Percentiles rank a stretch among this genome's conserved stretches.
Evolutionary conservation across 2,329 filamentous ascomycete species (phyloP).

Genomic region (Cercospora sojina): DNA sequence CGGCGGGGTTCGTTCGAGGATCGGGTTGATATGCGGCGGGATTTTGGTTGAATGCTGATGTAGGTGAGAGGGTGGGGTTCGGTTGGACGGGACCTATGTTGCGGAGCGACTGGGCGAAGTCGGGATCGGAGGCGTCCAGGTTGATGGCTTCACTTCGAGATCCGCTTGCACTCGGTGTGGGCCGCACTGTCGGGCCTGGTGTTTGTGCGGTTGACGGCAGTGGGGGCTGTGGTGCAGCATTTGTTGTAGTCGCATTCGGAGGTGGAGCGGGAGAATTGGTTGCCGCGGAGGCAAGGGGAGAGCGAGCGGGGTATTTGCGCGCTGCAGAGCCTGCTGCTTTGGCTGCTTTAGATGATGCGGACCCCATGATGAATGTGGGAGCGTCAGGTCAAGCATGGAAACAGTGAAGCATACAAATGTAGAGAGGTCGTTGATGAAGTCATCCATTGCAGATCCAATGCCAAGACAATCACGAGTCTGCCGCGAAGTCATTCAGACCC

Average conservation of each 20-base stretch:
- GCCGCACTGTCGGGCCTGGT: constrained; percentile 45
- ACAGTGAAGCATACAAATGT: neutral
- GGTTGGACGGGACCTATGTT: constrained; percentile 59
- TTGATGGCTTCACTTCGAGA: constrained; percentile 53
- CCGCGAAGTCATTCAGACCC: neutral
- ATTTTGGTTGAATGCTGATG: constrained; percentile 51
- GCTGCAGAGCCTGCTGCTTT: constrained; percentile 51
- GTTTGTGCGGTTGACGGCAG: constrained; percentile 32
- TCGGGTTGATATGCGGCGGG: constrained; percentile 38
- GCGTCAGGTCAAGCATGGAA: neutral
- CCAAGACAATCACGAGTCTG: constrained; percentile 4
- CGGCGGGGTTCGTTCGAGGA: constrained; percentile 53
- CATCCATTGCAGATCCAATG: neutral
- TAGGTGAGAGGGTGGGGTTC: constrained; percentile 56
- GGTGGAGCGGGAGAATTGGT: constrained; percentile 27
- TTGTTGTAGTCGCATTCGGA: constrained; percentile 30
- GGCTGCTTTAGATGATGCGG: constrained; percentile 57
- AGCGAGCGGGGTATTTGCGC: constrained; percentile 57
- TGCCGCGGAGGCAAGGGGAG: constrained; percentile 29
- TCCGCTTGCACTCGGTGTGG: constrained; percentile 41
- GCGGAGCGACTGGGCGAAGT: constrained; percentile 78
- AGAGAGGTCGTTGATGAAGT: constrained; percentile 5
- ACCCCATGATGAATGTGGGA: constrained; percentile 49
- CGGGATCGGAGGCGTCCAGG: constrained; percentile 60
- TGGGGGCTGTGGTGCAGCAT: constrained; percentile 31